Percentiles rank a stretch among this genome's conserved stretches.
Evolutionary conservation across 371 early-diverging fungal genomes (phyloP).

Genomic region (Lichtheimia ornata): DNA sequence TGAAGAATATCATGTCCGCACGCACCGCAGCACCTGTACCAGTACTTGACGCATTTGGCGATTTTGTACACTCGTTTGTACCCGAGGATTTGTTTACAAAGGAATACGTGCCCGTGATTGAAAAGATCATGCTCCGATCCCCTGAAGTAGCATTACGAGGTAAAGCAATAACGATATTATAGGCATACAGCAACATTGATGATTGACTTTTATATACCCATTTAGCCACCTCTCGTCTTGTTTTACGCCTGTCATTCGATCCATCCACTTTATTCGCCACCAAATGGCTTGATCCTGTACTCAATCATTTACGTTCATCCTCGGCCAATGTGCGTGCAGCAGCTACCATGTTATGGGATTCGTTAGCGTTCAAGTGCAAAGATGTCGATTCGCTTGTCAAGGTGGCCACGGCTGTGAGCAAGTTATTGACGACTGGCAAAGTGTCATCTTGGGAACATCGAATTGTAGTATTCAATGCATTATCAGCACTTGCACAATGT

Average conservation of each 20-base stretch:
- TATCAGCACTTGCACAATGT: conserved; percentile 52
- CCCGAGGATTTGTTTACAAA: conserved; percentile 53
- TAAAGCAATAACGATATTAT: conserved; percentile 27
- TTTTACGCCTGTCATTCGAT: conserved; percentile 62
- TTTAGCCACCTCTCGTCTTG: conserved; percentile 54
- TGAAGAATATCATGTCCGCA: conserved; percentile 62
- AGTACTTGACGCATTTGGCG: conserved; percentile 57
- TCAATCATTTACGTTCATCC: conserved; percentile 70
- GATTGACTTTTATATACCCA: conserved; percentile 6
- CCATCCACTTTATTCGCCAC: conserved; percentile 60
- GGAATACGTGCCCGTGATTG: conserved; percentile 57
- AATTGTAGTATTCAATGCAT: conserved; percentile 56
- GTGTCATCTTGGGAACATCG: conserved; percentile 69
- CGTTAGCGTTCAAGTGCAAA: conserved; percentile 49
- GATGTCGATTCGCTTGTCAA: conserved; percentile 54
- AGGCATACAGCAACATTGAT: background rate
- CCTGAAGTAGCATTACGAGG: conserved; percentile 82
- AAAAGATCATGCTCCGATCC: conserved; percentile 83
- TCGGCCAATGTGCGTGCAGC: conserved; percentile 61
- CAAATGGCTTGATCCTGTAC: conserved; percentile 67
- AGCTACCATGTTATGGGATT: conserved; percentile 58
- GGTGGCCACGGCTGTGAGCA: conserved; percentile 63
- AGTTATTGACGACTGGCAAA: conserved; percentile 58
- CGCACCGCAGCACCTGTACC: conserved; percentile 53
- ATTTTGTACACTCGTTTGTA: conserved; percentile 58